phyloP scores from a whole-genome alignment of 208 protist genomes.

The Zelonia costaricensis region DNA sequence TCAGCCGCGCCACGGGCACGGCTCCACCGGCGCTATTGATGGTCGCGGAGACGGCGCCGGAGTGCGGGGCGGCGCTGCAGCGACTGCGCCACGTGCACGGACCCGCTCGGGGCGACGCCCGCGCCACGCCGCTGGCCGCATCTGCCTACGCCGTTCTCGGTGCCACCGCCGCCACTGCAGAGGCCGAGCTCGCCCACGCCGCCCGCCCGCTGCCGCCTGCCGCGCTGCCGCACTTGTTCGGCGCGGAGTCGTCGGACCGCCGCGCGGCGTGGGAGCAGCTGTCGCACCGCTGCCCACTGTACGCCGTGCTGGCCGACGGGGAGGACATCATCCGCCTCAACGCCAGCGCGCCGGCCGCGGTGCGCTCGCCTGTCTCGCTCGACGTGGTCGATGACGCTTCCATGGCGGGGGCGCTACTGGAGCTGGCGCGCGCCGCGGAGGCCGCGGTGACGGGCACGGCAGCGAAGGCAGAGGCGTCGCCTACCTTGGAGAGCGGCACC shows the following conservation, averaged over 20 bases:
- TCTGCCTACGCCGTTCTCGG: conserved; percentile 1
- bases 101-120: not conserved
- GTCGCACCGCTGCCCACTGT: conserved; percentile 9
- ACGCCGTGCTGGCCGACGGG: not conserved
- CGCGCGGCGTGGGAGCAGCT: not conserved
- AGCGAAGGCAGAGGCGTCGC: too few species aligned
- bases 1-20: not conserved
- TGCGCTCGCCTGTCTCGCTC: not conserved
- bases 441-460: too few species aligned
- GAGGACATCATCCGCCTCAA: not conserved
- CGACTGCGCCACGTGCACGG: not conserved
- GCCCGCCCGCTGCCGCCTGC: not conserved
- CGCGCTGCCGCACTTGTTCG: not conserved
- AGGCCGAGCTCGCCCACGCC: conserved; percentile 7
- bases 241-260: not conserved
- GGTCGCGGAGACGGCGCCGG: not conserved
- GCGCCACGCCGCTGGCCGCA: not conserved
- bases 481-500: not conserved
- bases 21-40: not conserved
- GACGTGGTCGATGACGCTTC: not conserved
- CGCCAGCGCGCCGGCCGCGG: not conserved
- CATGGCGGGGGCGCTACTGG: not conserved
- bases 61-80: conserved; percentile 5
- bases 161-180: not conserved
- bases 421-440: not conserved